Evolutionary conservation across 768 basidiomycete species (phyloP).

Genomic region (Leccinum barrowsii): DNA sequence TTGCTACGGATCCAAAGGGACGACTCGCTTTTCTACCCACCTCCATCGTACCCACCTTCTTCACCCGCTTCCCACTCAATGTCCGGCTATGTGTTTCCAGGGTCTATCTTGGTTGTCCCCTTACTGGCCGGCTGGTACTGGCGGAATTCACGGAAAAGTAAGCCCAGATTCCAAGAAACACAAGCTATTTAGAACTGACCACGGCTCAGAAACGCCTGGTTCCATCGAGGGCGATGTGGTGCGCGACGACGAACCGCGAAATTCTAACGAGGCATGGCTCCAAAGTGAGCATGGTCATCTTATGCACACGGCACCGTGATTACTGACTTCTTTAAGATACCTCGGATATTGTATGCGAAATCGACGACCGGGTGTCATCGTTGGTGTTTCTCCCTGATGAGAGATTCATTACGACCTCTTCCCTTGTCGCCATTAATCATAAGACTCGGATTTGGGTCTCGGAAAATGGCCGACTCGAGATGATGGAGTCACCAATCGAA

Average conservation of each 20-base stretch:
- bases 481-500: not conserved
- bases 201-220: not conserved
- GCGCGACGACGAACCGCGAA: not conserved
- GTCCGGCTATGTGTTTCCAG: not conserved
- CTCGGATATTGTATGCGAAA: not conserved
- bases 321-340: not conserved
- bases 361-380: not conserved
- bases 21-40: no score
- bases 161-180: not conserved
- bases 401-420: not conserved
- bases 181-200: not conserved
- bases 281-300: not conserved
- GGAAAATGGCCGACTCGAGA: not conserved
- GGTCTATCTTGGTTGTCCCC: not conserved
- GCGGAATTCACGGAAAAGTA: not conserved
- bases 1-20: no score
- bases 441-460: not conserved
- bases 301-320: not conserved
- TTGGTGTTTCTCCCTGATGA: constrained; percentile 1
- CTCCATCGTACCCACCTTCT: not conserved
- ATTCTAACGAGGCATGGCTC: not conserved
- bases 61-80: not conserved
- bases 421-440: not conserved
- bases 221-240: no score
- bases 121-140: not conserved